Percentiles rank a stretch among this genome's conserved stretches.
Conservation (phyloP, 306 rosid genomes). For the Dryas octopetala region DNA sequence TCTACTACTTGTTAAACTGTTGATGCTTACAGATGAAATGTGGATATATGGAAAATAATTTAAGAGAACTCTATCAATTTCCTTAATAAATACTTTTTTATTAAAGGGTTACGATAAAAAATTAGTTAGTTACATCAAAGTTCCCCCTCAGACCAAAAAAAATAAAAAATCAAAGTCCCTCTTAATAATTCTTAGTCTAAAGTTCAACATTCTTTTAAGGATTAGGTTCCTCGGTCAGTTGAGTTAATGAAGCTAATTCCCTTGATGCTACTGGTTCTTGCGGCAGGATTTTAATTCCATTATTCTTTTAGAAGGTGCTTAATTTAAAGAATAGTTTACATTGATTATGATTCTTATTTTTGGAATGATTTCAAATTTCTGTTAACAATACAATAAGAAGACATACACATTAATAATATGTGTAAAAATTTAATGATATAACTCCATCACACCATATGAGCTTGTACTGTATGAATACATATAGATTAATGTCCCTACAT, state of each 20-base stretch:
- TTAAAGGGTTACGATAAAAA: too few species aligned
- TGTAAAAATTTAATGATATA: too few species aligned
- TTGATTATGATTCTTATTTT: background rate
- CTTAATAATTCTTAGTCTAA: background rate
- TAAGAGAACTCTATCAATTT: background rate
- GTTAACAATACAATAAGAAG: background rate
- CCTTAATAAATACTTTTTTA: too few species aligned
- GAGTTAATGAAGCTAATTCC: background rate
- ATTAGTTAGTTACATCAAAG: background rate
- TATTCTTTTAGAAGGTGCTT: background rate
- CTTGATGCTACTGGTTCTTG: background rate
- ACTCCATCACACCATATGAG: too few species aligned
- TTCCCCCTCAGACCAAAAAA: background rate
- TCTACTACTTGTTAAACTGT: background rate
- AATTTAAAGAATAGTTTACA: background rate
- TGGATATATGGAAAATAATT: background rate
- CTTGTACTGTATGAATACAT: too few species aligned
- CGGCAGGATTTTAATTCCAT: background rate
- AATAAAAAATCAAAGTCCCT: background rate
- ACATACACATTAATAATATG: background rate
- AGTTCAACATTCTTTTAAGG: background rate
- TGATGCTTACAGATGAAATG: background rate
- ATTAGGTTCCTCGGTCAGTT: background rate
- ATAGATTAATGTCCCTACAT: too few species aligned
- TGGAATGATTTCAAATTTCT: background rate